Evolutionary conservation across 352 stramenopile genomes (phyloP).

Genomic region (Globisporangium iwayamae): DNA sequence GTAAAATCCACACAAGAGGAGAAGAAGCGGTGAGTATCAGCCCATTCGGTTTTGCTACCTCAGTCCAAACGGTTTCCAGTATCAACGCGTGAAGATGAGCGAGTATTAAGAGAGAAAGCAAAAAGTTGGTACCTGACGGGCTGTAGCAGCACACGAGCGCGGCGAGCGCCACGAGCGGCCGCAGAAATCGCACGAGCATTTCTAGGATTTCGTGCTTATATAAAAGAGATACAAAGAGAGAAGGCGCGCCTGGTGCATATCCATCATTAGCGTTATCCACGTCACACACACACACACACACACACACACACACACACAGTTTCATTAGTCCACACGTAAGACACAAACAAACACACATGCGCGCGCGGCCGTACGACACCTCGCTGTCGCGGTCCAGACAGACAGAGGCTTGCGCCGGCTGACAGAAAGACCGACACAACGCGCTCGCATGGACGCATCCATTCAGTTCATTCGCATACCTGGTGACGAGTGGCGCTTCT

Average conservation of each 20-base stretch:
- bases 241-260: not conserved
- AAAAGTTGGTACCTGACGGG: constrained; percentile 4
- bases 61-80: too few relatives aligned
- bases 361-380: too few relatives aligned
- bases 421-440: too few relatives aligned
- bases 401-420: too few relatives aligned
- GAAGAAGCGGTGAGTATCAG: not conserved
- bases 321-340: not conserved
- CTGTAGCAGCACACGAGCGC: constrained; percentile 4
- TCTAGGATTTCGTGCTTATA: not conserved
- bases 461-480: too few relatives aligned
- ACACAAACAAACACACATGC: not conserved
- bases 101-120: not conserved
- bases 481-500: too few relatives aligned
- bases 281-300: not conserved
- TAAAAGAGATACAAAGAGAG: not conserved
- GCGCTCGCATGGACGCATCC: too few relatives aligned
- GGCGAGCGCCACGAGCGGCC: not conserved
- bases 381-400: too few relatives aligned
- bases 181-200: constrained; percentile 1
- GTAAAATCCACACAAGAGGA: not conserved
- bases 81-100: too few relatives aligned
- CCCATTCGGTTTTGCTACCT: not conserved
- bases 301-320: not conserved
- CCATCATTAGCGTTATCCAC: not conserved